A percentile compares a stretch with the other conserved stretches of the same genome.
phyloP scores from a whole-genome alignment of 495 filamentous ascomycete genomes.

The Pseudotulostoma volvatum region DNA sequence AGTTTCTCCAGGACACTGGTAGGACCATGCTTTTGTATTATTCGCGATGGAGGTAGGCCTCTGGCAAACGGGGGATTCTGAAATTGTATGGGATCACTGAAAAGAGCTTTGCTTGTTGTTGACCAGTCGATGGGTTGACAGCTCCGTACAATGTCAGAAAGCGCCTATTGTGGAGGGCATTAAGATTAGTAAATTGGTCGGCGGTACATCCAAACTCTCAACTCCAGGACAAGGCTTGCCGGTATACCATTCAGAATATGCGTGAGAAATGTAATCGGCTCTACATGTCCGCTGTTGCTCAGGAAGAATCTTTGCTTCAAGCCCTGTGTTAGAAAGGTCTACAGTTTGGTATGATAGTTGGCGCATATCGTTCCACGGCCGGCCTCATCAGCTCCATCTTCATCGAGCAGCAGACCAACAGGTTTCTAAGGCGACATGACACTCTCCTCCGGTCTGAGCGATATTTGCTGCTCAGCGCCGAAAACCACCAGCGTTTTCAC shows the following conservation, averaged over 20 bases:
- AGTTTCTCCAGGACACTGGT: slow-evolving; percentile 8
- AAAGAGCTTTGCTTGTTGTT: too few relatives aligned
- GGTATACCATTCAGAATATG: slow-evolving; percentile 5
- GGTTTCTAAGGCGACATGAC: too few relatives aligned
- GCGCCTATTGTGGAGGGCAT: slow-evolving; percentile 5
- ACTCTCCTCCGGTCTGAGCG: slow-evolving; percentile 5
- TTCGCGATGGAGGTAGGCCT: too few relatives aligned
- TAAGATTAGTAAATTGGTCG: slow-evolving; percentile 6
- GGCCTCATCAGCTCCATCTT: slow-evolving; percentile 6
- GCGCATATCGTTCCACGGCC: slow-evolving; percentile 5
- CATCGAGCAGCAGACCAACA: slow-evolving; percentile 8
- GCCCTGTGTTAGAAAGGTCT: slow-evolving; percentile 2
- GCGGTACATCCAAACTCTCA: slow-evolving; percentile 2
- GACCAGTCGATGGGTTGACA: slow-evolving; percentile 5
- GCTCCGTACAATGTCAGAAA: slow-evolving; percentile 4
- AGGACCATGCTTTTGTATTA: slow-evolving; percentile 4
- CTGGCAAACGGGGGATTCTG: too few relatives aligned
- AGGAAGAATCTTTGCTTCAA: slow-evolving; percentile 8
- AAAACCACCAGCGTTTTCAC: slow-evolving; percentile 5
- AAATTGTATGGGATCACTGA: too few relatives aligned
- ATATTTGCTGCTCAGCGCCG: slow-evolving; percentile 4
- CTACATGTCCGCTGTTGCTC: slow-evolving; percentile 8
- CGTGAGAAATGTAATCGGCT: slow-evolving; percentile 6
- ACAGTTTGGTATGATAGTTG: slow-evolving; percentile 6
- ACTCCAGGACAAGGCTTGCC: slow-evolving; percentile 7